phyloP scores from a whole-genome alignment of 2,329 filamentous ascomycete genomes.

The Fusarium setosum region DNA sequence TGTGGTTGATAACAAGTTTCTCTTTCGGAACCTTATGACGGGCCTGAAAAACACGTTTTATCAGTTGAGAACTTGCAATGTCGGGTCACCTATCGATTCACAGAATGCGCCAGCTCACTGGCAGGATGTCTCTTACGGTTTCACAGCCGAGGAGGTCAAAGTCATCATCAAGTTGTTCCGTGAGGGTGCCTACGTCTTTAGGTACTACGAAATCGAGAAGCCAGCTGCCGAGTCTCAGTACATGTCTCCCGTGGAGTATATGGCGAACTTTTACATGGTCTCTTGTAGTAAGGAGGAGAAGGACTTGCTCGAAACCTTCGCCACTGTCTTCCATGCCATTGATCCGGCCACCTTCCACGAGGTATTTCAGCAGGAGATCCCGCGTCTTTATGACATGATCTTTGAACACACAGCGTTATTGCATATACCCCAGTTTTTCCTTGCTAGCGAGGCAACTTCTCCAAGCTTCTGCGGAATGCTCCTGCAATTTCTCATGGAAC shows the following conservation, averaged over 20 bases:
- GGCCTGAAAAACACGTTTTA: conserved; percentile 97
- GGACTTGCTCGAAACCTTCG: conserved; percentile 95
- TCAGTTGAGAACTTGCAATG: conserved; percentile 91
- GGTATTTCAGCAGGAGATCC: conserved; percentile 97
- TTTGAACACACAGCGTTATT: conserved; percentile 95
- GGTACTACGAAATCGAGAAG: conserved; percentile 95
- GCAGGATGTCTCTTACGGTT: conserved; percentile 95
- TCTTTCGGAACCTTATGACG: conserved; percentile 96
- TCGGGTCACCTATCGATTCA: conserved; percentile 76
- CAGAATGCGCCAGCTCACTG: conserved; percentile 87
- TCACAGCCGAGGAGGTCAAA: conserved; percentile 95
- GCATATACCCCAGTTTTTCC: conserved; percentile 96
- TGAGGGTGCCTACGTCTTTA: conserved; percentile 94
- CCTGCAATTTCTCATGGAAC: conserved; percentile 95
- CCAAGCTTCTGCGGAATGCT: conserved; percentile 99
- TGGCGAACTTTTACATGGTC: conserved; percentile 94
- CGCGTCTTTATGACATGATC: conserved; percentile 96
- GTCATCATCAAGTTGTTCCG: conserved; percentile 98
- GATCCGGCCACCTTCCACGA: conserved; percentile 99
- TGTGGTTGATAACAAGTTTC: conserved; percentile 95
- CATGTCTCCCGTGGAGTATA: conserved; percentile 87
- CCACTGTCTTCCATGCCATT: conserved; percentile 97
- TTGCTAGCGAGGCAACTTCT: conserved; percentile 98
- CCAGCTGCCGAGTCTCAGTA: conserved; percentile 77
- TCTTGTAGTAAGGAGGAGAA: conserved; percentile 97